These are phyloP conservation scores for Nitzschia sp. DNA, from an alignment of 108 stramenopile genomes.

Conservation along the genomic window DNA sequence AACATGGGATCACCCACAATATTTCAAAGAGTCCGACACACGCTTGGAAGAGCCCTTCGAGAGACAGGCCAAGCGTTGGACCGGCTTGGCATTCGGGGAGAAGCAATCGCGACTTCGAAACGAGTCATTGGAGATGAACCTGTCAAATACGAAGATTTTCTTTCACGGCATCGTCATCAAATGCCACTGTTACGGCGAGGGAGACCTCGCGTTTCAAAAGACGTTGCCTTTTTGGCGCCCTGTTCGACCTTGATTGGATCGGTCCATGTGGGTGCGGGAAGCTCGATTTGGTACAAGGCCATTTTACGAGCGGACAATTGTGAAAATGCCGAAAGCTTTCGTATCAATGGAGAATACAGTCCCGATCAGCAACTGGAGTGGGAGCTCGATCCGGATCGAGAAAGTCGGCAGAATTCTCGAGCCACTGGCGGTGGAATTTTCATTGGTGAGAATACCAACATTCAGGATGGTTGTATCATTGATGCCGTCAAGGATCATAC, in stretches of 20 bases:
- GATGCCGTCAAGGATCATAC: slow-evolving; percentile 64
- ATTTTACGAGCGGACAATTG: slow-evolving; percentile 78
- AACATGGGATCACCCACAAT: slow-evolving; percentile 49
- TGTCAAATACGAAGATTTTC: slow-evolving; percentile 70
- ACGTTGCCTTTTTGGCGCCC: slow-evolving; percentile 83
- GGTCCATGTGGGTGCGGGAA: slow-evolving; percentile 65
- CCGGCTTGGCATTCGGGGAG: slow-evolving; percentile 66
- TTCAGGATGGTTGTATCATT: slow-evolving; percentile 86
- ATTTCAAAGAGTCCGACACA: slow-evolving; percentile 60
- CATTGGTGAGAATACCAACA: slow-evolving; percentile 79
- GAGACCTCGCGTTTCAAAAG: slow-evolving; percentile 55
- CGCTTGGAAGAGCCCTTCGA: slow-evolving; percentile 75
- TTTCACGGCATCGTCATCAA: slow-evolving; percentile 74
- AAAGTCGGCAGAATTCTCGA: not conserved
- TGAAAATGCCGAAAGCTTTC: slow-evolving; percentile 54
- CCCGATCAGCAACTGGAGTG: slow-evolving; percentile 25
- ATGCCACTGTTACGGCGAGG: slow-evolving; percentile 76
- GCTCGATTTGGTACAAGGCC: slow-evolving; percentile 85
- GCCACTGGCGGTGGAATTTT: slow-evolving; percentile 76
- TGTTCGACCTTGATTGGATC: slow-evolving; percentile 85
- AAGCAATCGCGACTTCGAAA: slow-evolving; percentile 54
- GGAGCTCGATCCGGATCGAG: slow-evolving; percentile 34
- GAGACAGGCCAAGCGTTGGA: slow-evolving; percentile 89
- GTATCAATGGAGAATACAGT: slow-evolving; percentile 13
- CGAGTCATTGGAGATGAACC: slow-evolving; percentile 71